Conservation (phyloP, 2,329 filamentous ascomycete genomes). For the Cordyceps javanica region DNA sequence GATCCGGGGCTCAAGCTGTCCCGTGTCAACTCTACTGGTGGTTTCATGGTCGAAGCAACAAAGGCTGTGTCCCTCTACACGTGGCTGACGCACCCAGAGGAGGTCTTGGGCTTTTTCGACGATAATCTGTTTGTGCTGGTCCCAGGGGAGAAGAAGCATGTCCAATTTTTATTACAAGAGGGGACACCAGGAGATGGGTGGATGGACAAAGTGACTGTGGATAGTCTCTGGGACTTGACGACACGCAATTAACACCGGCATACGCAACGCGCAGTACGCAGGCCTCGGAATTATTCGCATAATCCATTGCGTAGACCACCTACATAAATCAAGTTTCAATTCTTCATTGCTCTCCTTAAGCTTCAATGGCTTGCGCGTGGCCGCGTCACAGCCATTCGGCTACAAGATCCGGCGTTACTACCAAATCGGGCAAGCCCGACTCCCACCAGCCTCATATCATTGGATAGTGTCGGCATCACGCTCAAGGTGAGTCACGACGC, state of each 20-base stretch:
- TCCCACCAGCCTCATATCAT: neutral
- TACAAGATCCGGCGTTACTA: neutral
- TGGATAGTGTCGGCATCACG: neutral
- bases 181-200: slow-evolving; percentile 12
- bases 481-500: neutral
- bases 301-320: neutral
- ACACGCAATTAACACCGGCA: neutral
- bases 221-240: slow-evolving; percentile 17
- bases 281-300: neutral
- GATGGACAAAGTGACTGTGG: slow-evolving; percentile 14
- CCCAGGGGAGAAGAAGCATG: slow-evolving; percentile 15
- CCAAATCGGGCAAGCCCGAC: neutral
- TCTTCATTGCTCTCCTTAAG: neutral
- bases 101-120: slow-evolving; percentile 16
- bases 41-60: slow-evolving; percentile 15
- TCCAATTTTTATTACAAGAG: slow-evolving; percentile 14
- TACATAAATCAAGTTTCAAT: neutral
- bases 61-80: slow-evolving; percentile 16
- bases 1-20: slow-evolving; percentile 15
- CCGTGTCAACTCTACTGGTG: slow-evolving; percentile 5
- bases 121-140: slow-evolving; percentile 16
- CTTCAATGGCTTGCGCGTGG: neutral
- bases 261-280: neutral
- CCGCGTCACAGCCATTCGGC: neutral
- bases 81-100: slow-evolving; percentile 15